Conservation (phyloP, 108 stramenopile species). For the Fistulifera pelliculosa region DNA sequence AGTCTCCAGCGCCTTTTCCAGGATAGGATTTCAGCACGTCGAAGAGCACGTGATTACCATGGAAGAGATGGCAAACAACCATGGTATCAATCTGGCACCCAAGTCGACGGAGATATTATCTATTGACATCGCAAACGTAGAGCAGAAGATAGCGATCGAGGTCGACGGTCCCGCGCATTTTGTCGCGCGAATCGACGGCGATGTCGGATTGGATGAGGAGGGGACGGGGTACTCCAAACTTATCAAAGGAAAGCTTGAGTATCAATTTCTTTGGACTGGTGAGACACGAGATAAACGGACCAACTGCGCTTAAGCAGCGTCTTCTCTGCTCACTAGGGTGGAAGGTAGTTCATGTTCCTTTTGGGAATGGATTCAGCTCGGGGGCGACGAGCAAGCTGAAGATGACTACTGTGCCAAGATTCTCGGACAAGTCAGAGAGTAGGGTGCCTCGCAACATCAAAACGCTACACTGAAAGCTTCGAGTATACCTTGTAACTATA, state of each 20-base stretch:
- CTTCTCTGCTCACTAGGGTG: conserved; percentile 57
- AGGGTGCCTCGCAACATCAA: too few relatives aligned
- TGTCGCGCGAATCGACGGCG: conserved; percentile 42
- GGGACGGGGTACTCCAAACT: conserved; percentile 7
- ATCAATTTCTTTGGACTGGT: conserved; percentile 22
- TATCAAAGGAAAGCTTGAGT: conserved; percentile 14
- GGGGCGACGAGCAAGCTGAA: conserved; percentile 27
- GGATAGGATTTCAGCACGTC: conserved; percentile 64
- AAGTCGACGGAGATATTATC: conserved; percentile 11
- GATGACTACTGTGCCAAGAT: conserved; percentile 39
- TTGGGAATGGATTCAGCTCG: conserved; percentile 64
- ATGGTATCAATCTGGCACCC: conserved; percentile 29
- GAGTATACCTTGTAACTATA: too few relatives aligned
- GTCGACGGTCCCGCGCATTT: conserved; percentile 84
- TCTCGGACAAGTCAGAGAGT: conserved; percentile 3
- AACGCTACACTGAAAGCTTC: too few relatives aligned
- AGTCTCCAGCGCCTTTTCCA: conserved; percentile 41
- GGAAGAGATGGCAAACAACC: conserved; percentile 28
- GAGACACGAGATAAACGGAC: conserved; percentile 52
- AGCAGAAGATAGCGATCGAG: conserved; percentile 52
- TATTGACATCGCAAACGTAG: background rate
- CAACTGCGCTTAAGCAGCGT: conserved; percentile 58
- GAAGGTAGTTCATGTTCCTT: conserved; percentile 68
- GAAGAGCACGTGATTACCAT: conserved; percentile 57
- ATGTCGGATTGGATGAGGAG: conserved; percentile 4